Evolutionary conservation across 192 early-diverging fungal genomes (phyloP).

Genomic region (Helicostylum pulchrum): DNA sequence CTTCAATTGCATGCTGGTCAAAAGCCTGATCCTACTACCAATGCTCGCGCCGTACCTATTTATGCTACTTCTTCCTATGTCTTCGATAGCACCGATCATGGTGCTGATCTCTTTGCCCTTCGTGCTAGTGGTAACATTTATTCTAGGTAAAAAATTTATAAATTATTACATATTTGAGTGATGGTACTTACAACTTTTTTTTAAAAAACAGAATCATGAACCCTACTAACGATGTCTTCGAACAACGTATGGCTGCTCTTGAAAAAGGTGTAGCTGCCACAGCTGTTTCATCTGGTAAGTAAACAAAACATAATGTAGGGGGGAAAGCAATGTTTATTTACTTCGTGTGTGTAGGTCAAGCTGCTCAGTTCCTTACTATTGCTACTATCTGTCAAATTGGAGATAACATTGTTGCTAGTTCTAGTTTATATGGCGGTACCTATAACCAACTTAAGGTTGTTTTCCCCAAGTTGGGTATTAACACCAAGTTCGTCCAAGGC

Average conservation of each 20-base stretch:
- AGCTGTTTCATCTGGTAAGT: slow-evolving; percentile 41
- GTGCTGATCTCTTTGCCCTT: slow-evolving; percentile 77
- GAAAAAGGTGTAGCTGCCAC: slow-evolving; percentile 83
- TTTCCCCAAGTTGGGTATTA: slow-evolving; percentile 81
- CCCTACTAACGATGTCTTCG: slow-evolving; percentile 87
- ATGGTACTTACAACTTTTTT: not conserved
- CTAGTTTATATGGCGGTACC: slow-evolving; percentile 72
- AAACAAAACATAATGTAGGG: not conserved
- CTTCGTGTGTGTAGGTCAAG: slow-evolving; percentile 52
- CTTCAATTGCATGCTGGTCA: slow-evolving; percentile 90
- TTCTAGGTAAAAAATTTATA: slow-evolving; percentile 53
- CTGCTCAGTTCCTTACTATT: slow-evolving; percentile 84
- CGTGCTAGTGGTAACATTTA: slow-evolving; percentile 81
- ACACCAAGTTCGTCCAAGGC: slow-evolving; percentile 70
- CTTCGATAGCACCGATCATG: slow-evolving; percentile 80
- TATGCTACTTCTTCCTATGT: slow-evolving; percentile 86
- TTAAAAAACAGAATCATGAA: slow-evolving; percentile 47
- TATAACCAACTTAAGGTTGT: slow-evolving; percentile 86
- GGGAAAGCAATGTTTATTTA: not conserved
- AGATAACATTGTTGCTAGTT: slow-evolving; percentile 86
- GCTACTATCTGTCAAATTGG: slow-evolving; percentile 74
- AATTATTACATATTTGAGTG: not conserved
- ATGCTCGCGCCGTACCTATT: slow-evolving; percentile 85
- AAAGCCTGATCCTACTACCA: slow-evolving; percentile 57
- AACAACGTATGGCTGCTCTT: slow-evolving; percentile 87